A percentile compares a stretch with the other conserved stretches of the same genome.
Evolutionary conservation across 345 rosid species (phyloP).

Genomic region (Theobroma cacao): DNA sequence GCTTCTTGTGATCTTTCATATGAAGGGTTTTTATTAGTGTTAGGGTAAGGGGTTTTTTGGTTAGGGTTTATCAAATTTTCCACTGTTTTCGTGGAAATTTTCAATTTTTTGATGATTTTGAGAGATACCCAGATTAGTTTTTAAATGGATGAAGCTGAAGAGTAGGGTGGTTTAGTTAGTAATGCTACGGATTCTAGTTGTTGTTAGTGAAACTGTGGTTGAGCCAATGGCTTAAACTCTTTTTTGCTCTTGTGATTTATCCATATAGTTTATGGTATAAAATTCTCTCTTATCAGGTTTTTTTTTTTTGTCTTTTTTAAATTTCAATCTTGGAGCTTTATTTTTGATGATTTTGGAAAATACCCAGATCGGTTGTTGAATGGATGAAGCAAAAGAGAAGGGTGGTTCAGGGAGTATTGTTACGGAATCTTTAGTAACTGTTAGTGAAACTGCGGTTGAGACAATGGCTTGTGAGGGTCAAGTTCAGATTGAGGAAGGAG

Average conservation of each 20-base stretch:
- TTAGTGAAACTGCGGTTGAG: slow-evolving; percentile 23
- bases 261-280: neutral
- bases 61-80: slow-evolving; percentile 26
- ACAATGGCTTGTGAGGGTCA: slow-evolving; percentile 17
- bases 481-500: slow-evolving; percentile 18
- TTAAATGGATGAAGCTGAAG: slow-evolving; percentile 29
- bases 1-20: neutral
- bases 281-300: neutral
- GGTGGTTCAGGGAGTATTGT: neutral
- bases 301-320: neutral
- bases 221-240: slow-evolving; percentile 7
- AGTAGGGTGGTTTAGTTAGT: slow-evolving; percentile 1
- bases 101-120: slow-evolving; percentile 12
- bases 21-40: neutral
- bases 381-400: slow-evolving; percentile 33
- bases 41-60: neutral
- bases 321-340: neutral
- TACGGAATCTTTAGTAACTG: neutral
- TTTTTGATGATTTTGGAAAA: slow-evolving; percentile 13
- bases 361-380: slow-evolving; percentile 26
- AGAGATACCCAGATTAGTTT: slow-evolving; percentile 19
- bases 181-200: neutral
- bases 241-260: neutral
- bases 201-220: slow-evolving; percentile 19
- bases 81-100: neutral